Conservation (phyloP, 2,329 filamentous ascomycete genomes). For the Diatrype stigma region DNA sequence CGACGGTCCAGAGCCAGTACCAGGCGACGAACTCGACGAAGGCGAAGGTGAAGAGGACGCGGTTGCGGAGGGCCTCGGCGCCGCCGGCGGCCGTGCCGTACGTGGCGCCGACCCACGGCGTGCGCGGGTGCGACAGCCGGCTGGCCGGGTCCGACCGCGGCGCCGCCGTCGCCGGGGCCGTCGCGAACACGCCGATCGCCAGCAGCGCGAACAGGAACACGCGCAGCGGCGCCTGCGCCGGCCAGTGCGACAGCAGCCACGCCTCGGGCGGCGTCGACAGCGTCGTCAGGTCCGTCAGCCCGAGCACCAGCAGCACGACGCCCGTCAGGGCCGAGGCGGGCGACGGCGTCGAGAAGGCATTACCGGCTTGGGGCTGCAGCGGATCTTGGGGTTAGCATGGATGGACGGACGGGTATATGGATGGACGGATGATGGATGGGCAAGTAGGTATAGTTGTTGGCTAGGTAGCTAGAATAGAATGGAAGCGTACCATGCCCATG, state of each 20-base stretch:
- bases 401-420: no score
- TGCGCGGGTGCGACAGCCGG: conserved; percentile 30
- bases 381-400: conserved; percentile 4
- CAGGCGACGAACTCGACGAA: conserved; percentile 81
- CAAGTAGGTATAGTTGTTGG: no score
- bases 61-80: conserved; percentile 69
- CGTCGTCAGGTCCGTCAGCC: conserved; percentile 60
- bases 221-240: conserved; percentile 56
- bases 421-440: no score
- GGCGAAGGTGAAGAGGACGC: conserved; percentile 77
- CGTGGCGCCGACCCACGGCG: conserved; percentile 28
- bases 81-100: conserved; percentile 42
- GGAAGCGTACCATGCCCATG: conserved; percentile 66
- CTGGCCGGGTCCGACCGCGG: conserved; percentile 39
- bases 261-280: conserved; percentile 67
- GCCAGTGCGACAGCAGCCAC: conserved; percentile 59
- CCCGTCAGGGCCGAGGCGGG: conserved; percentile 72
- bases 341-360: conserved; percentile 60
- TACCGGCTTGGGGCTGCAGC: conserved; percentile 58
- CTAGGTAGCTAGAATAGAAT: no score
- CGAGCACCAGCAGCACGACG: conserved; percentile 59
- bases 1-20: conserved; percentile 78
- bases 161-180: conserved; percentile 31
- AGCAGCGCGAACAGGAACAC: conserved; percentile 46
- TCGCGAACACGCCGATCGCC: conserved; percentile 47